phyloP scores from a whole-genome alignment of 352 stramenopile genomes.

The Pythium guiyangense region DNA sequence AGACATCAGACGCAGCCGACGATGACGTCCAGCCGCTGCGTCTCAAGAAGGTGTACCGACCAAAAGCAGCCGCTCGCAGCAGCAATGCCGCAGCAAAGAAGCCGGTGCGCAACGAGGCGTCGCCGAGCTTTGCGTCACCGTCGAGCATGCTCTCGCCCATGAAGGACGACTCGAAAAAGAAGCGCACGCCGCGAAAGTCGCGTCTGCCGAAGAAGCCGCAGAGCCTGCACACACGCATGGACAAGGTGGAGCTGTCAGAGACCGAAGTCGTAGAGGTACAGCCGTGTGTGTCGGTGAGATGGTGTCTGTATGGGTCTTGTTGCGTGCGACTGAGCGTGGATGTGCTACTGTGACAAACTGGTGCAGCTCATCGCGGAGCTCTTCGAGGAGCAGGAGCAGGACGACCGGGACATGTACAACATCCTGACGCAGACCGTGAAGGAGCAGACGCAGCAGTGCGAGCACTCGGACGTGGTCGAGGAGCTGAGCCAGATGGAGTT shows the following conservation, averaged over 20 bases:
- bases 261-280: constrained; percentile 30
- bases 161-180: constrained; percentile 42
- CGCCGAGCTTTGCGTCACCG: constrained; percentile 12
- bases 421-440: constrained; percentile 57
- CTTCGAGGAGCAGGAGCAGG: constrained; percentile 70
- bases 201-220: constrained; percentile 34
- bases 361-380: constrained; percentile 41
- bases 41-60: constrained; percentile 4
- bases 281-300: neutral
- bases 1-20: neutral
- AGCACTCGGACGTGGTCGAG: constrained; percentile 63
- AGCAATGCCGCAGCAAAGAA: neutral
- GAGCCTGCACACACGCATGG: constrained; percentile 40
- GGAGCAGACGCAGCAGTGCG: constrained; percentile 54
- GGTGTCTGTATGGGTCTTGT: neutral
- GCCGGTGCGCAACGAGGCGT: constrained; percentile 1
- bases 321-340: neutral
- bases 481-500: constrained; percentile 64
- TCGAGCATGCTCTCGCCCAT: constrained; percentile 40
- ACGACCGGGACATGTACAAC: constrained; percentile 77
- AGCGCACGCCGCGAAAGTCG: constrained; percentile 31
- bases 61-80: neutral
- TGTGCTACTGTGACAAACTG: neutral
- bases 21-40: constrained; percentile 9
- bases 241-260: constrained; percentile 23